Evolutionary conservation across 345 rosid species (phyloP).

Genomic region (Abelmoschus esculentus): DNA sequence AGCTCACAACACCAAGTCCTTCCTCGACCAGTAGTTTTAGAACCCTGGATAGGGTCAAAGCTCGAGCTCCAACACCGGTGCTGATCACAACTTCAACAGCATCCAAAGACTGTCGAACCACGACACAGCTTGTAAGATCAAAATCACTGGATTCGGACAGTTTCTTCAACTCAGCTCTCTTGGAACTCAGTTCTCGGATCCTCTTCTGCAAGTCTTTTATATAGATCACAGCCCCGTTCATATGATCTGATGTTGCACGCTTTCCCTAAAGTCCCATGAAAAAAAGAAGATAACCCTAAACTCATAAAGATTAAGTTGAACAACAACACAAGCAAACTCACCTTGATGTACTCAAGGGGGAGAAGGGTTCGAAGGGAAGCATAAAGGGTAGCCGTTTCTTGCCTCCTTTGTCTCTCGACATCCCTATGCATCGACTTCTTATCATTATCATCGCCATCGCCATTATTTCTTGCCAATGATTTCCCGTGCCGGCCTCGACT

Average conservation of each 20-base stretch:
- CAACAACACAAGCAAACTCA: slow-evolving; percentile 2
- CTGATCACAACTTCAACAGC: slow-evolving; percentile 39
- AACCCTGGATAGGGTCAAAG: slow-evolving; percentile 34
- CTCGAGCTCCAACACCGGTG: slow-evolving; percentile 20
- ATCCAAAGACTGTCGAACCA: slow-evolving; percentile 30
- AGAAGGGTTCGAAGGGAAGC: slow-evolving; percentile 58
- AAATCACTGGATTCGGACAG: background rate
- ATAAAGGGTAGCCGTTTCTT: slow-evolving; percentile 62
- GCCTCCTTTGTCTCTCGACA: slow-evolving; percentile 63
- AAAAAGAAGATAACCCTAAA: slow-evolving; percentile 4
- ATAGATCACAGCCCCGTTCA: slow-evolving; percentile 30
- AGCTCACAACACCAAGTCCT: slow-evolving; percentile 34
- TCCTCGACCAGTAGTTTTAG: slow-evolving; percentile 27
- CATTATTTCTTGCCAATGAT: background rate
- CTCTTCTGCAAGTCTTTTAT: slow-evolving; percentile 27
- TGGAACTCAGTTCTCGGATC: slow-evolving; percentile 12
- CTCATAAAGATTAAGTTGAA: background rate
- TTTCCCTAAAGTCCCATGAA: slow-evolving; percentile 28
- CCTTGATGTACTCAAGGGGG: slow-evolving; percentile 68
- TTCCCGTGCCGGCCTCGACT: background rate
- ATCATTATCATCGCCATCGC: slow-evolving; percentile 11
- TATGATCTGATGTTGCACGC: slow-evolving; percentile 36
- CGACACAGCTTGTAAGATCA: slow-evolving; percentile 13
- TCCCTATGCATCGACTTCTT: slow-evolving; percentile 60
- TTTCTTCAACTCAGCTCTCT: slow-evolving; percentile 31